phyloP scores from a whole-genome alignment of 2,329 filamentous ascomycete species.

The Balansia obtecta region DNA sequence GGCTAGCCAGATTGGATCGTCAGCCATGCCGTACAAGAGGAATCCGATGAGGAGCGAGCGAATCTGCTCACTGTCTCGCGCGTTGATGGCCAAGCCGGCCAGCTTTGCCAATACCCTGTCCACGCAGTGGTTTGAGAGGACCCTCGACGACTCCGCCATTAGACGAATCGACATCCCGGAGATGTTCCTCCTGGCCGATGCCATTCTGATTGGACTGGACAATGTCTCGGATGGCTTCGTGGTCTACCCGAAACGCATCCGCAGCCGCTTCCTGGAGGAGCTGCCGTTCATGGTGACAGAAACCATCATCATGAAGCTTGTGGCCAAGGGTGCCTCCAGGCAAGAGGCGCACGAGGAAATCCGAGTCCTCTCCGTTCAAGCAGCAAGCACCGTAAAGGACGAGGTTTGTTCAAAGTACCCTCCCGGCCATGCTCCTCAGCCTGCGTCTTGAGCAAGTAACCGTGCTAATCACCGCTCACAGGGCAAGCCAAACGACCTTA shows the following conservation, averaged over 20 bases:
- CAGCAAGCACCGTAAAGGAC: slow-evolving; percentile 45
- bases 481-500: slow-evolving; percentile 68
- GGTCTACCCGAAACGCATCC: slow-evolving; percentile 68
- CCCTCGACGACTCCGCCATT: slow-evolving; percentile 66
- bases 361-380: slow-evolving; percentile 68
- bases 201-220: slow-evolving; percentile 53
- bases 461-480: neutral
- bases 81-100: slow-evolving; percentile 28
- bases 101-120: slow-evolving; percentile 18
- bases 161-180: slow-evolving; percentile 52
- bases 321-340: slow-evolving; percentile 55
- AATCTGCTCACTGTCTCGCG: slow-evolving; percentile 18
- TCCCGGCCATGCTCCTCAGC: neutral
- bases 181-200: slow-evolving; percentile 54
- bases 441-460: neutral
- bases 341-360: slow-evolving; percentile 85
- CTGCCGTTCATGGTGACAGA: slow-evolving; percentile 75
- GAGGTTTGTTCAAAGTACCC: slow-evolving; percentile 15
- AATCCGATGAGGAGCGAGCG: slow-evolving; percentile 10
- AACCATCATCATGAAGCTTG: slow-evolving; percentile 63
- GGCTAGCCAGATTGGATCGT: slow-evolving; percentile 60
- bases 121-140: slow-evolving; percentile 46
- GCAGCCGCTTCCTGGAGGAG: slow-evolving; percentile 55
- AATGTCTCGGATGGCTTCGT: slow-evolving; percentile 58
- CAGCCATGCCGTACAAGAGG: slow-evolving; percentile 20